Base-by-base conservation (phyloP, 495 filamentous ascomycete genomes). In the Tuber melanosporum region DNA sequence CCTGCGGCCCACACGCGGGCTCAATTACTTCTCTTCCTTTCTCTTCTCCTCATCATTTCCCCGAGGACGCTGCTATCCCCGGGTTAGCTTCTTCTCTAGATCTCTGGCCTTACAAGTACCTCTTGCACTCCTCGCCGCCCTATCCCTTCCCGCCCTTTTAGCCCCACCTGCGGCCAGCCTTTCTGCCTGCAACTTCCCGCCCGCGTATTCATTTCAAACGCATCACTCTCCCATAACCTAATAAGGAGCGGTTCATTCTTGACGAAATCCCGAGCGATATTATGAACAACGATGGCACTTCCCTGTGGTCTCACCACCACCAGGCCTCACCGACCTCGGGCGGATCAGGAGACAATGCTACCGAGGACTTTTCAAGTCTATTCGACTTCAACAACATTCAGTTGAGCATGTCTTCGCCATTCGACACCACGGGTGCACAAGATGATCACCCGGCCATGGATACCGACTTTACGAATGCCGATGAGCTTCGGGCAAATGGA, bases 1-100 rank as follows among this genome's bases (percentile, higher is more conserved):
- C 78, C 81, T 83, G 82, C 80, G 81, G 82, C 82, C 78, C 82
- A 83, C 82, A 83, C 82, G 82, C 82, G 82, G 82, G 82, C 81
- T 83, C 73, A 70, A 74, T 71, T 76, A 72, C 72, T 36, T 66
- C 57, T 36, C 17, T 66, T 36, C 57, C 57, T 66, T 66, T 26
- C 57, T 66, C 57, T 32, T 66, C 57, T 17, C n/a, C 26, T 17
- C n/a, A 69, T 9, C 44, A 41, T 71, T 49, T 42, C 74, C 46
- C 26, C 22, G 45, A 39, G n/a, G 44, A 36, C 69, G 71, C 42
- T 43, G 45, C 52, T 69, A 47, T 47, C 42, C 42, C 62, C 52
- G n/a, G 52, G 9, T 46, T 57, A 32, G 26, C 75, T 42, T 66
- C 70, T 44, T 36, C 73, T 76, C 78, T 22, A 73, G 49, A 75